Base-by-base conservation (phyloP, 306 rosid genomes). In the Citrullus amarus region DNA sequence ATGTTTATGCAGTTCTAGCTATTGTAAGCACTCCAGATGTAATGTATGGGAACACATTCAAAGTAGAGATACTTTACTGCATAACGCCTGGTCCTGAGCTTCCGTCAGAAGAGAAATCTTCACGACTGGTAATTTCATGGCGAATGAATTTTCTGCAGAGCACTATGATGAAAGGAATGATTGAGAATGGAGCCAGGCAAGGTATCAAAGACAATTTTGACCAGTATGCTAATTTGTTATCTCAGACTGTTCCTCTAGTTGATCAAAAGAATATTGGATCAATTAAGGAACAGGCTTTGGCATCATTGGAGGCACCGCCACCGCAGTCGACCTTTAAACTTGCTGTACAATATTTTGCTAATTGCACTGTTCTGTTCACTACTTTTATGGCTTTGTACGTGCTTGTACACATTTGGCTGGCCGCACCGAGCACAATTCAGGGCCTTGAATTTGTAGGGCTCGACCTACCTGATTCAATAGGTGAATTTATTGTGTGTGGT, bases 121-220 rank as follows among this genome's bases (percentile, higher is more conserved):
- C 97, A 0, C 93, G 90, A 20, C 68, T 95, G 78, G 93, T 91
- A 39, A 85, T 95, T 85, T 95, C 98, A 14, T 95, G 98, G 98
- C 88, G 97, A 59, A 81, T 81, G 84, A 95, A 92, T 82, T 95
- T 95, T 70, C 32, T 92, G 68, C 98, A 95, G 83, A 91, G 93
- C 88, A 95, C 98, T 81, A 91, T 95, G 98, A 92, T 95, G 97
- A 95, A 85, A 78, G 98, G 97, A 83, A 84, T 92, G 95, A 95
- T 95, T 81, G 98, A 95, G 87, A 86, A 81, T 70, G 98, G 97
- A 75, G 95, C 97, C 36, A 86, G 95, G 2, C 97, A 91, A 86
- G 97, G 98, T 77, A 83, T 95, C 82, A 95, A 88, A 92, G 97
- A 95, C 12, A 88, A 90, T 87, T 95, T 83, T 75, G 93, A 87